A percentile compares a stretch with the other conserved stretches of the same genome.
Evolutionary conservation across 208 protist species (phyloP).

Genomic region (Polymyxa betae): DNA sequence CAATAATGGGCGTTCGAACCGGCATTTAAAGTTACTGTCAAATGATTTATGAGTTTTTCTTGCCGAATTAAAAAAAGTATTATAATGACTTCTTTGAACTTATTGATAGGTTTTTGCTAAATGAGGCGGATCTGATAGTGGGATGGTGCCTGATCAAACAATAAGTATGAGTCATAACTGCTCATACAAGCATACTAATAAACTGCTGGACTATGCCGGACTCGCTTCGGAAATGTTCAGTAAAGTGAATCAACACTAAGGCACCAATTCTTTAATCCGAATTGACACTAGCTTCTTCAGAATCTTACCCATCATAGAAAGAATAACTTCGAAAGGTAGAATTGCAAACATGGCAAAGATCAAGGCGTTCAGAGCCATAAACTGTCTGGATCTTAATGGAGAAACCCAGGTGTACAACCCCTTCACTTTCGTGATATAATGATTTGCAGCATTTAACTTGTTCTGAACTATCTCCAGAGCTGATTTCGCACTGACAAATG

Average conservation of each 20-base stretch:
- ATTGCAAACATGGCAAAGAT: neutral
- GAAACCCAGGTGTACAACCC: slow-evolving; percentile 25
- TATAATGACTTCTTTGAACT: no score
- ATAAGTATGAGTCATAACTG: no score
- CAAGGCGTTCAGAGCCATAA: neutral
- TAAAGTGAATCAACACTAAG: slow-evolving; percentile 31
- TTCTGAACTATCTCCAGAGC: slow-evolving; percentile 44
- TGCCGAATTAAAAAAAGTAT: no score
- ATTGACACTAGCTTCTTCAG: neutral
- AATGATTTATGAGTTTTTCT: no score
- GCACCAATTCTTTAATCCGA: neutral
- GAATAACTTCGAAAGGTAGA: neutral
- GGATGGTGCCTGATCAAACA: no score
- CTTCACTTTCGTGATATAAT: neutral
- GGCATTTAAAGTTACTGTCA: no score
- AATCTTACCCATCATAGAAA: neutral
- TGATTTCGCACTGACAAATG: slow-evolving; percentile 38
- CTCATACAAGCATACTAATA: no score
- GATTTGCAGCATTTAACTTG: neutral
- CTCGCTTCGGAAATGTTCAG: slow-evolving; percentile 41
- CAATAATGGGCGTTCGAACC: no score
- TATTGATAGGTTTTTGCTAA: no score
- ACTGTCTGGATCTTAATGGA: neutral
- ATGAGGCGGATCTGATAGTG: no score
- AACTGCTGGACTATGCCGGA: slow-evolving; percentile 16